These are phyloP conservation scores for Globisporangium yorkense DNA, from an alignment of 352 stramenopile species.

Conservation along the genomic window DNA sequence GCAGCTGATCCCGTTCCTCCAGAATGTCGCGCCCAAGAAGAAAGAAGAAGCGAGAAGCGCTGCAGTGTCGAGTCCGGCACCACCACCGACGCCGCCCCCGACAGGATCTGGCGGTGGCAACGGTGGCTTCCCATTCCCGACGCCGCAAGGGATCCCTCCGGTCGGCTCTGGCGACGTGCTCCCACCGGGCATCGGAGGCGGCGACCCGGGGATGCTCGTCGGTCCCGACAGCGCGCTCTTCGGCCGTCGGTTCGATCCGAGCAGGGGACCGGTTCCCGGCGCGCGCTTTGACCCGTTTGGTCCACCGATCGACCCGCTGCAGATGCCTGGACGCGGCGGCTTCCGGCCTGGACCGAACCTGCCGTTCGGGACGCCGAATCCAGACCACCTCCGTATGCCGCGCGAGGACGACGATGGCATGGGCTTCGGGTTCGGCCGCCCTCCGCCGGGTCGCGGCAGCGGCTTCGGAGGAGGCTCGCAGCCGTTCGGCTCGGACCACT, in stretches of 20 bases:
- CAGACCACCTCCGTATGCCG: conserved; percentile 79
- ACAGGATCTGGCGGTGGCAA: background rate
- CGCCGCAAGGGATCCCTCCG: conserved; percentile 3
- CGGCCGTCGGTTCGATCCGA: conserved; percentile 47
- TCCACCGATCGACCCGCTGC: conserved; percentile 46
- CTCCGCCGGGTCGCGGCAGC: conserved; percentile 19
- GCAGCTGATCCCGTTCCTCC: conserved; percentile 48
- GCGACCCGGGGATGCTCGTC: conserved; percentile 66
- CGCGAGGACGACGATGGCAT: conserved; percentile 43
- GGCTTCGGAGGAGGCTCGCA: conserved; percentile 20
- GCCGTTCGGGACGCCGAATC: conserved; percentile 70
- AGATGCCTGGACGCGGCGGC: conserved; percentile 29
- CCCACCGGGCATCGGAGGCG: conserved; percentile 48
- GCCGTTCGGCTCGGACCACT: conserved; percentile 59
- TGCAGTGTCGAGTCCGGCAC: background rate
- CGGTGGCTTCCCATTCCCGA: conserved; percentile 4
- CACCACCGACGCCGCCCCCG: background rate
- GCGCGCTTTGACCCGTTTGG: conserved; percentile 84
- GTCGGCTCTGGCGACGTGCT: conserved; percentile 67
- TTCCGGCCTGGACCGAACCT: conserved; percentile 36
- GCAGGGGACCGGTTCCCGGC: conserved; percentile 51
- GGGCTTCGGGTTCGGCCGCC: conserved; percentile 39
- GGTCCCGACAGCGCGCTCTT: conserved; percentile 75
- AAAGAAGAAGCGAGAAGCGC: conserved; percentile 14
- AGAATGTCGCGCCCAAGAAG: conserved; percentile 44